These are phyloP conservation scores for Crithidia acanthocephali DNA, from an alignment of 208 protist species.

Conservation along the genomic window DNA sequence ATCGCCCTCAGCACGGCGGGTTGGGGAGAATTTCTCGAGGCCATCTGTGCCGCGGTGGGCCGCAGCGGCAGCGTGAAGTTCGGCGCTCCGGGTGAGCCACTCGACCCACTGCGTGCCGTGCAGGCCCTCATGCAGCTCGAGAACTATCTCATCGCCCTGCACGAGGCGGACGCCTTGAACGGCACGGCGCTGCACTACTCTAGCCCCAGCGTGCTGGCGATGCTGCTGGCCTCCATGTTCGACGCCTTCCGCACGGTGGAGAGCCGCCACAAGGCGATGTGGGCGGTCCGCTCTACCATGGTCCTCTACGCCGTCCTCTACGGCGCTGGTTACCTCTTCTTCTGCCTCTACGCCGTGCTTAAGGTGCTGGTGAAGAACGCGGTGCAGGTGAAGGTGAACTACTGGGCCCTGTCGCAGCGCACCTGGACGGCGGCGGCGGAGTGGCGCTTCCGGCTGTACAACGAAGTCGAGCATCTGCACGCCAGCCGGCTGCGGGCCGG, in stretches of 20 bases:
- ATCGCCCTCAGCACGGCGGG: constrained; percentile 62
- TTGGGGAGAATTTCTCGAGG: constrained; percentile 73
- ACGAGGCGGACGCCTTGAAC: constrained; percentile 54
- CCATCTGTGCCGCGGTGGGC: constrained; percentile 45
- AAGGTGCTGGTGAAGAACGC: constrained; percentile 79
- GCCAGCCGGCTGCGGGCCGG: constrained; percentile 55
- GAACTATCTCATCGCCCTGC: constrained; percentile 75
- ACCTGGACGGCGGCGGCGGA: constrained; percentile 63
- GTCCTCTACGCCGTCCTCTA: constrained; percentile 55
- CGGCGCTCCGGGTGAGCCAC: constrained; percentile 30
- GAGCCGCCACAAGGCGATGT: constrained; percentile 35
- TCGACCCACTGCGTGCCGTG: constrained; percentile 64
- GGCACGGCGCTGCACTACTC: constrained; percentile 52
- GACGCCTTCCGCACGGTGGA: constrained; percentile 72
- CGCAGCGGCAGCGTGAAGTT: constrained; percentile 36
- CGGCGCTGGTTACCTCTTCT: constrained; percentile 57
- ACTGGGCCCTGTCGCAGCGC: constrained; percentile 48
- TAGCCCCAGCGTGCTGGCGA: constrained; percentile 36
- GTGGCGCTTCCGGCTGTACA: constrained; percentile 85
- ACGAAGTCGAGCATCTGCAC: constrained; percentile 81
- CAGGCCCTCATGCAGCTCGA: constrained; percentile 78
- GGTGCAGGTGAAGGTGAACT: constrained; percentile 64
- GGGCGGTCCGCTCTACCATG: constrained; percentile 41
- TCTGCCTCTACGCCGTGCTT: constrained; percentile 53
- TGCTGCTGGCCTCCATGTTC: constrained; percentile 66